Percentiles rank a stretch among this genome's conserved stretches.
These are phyloP conservation scores for Geotrichum fermentans DNA, from an alignment of 1,139 yeast genomes.

Conservation along the genomic window DNA sequence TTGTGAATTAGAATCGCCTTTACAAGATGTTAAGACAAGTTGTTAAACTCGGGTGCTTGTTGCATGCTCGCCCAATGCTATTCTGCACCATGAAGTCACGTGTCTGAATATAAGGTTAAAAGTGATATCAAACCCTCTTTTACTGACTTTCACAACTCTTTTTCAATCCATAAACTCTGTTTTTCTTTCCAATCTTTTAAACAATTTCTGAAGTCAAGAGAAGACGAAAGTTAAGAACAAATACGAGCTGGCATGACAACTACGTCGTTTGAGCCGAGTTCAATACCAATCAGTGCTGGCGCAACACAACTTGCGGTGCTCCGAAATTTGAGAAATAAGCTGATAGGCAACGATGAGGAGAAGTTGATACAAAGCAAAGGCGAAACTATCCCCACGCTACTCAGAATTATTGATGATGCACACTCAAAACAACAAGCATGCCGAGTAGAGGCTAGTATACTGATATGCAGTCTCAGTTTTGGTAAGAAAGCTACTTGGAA, in stretches of 20 bases:
- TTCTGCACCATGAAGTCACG: too few species aligned
- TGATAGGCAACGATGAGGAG: constrained; percentile 38
- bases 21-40: too few species aligned
- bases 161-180: too few species aligned
- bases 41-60: too few species aligned
- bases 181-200: too few species aligned
- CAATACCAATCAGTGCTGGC: constrained; percentile 5
- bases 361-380: constrained; percentile 29
- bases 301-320: constrained; percentile 28
- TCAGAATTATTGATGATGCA: constrained; percentile 25
- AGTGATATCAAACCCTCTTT: too few species aligned
- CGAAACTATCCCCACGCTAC: constrained; percentile 30
- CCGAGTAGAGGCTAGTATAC: constrained; percentile 32
- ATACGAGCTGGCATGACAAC: not conserved
- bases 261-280: not conserved
- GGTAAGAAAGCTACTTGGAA: constrained; percentile 23
- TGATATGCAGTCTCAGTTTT: constrained; percentile 36
- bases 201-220: too few species aligned
- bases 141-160: too few species aligned
- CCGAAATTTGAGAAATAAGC: constrained; percentile 32
- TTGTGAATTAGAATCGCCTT: too few species aligned
- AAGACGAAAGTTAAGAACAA: too few species aligned
- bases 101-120: too few species aligned
- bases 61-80: too few species aligned
- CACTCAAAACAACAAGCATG: constrained; percentile 21